phyloP scores from a whole-genome alignment of 2,329 filamentous ascomycete species.

The Talaromyces amestolkiae region DNA sequence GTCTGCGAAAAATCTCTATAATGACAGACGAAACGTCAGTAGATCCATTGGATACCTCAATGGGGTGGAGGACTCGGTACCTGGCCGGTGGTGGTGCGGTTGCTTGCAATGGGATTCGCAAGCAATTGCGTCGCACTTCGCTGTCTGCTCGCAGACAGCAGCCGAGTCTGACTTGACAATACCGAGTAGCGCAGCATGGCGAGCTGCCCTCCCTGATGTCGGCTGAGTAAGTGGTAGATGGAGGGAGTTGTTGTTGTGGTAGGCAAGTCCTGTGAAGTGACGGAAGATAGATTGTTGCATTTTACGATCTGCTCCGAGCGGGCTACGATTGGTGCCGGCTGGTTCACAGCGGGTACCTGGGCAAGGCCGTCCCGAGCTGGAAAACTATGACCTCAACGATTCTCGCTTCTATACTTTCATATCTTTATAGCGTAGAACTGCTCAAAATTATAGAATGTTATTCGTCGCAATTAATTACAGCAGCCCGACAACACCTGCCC shows the following conservation, averaged over 20 bases:
- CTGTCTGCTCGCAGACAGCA: slow-evolving; percentile 40
- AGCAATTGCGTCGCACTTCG: slow-evolving; percentile 45
- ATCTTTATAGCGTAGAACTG: neutral
- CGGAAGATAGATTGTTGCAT: slow-evolving; percentile 26
- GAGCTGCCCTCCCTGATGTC: slow-evolving; percentile 43
- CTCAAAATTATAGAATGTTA: neutral
- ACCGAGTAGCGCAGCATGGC: slow-evolving; percentile 58
- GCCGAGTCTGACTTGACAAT: slow-evolving; percentile 46
- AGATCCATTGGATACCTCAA: slow-evolving; percentile 31
- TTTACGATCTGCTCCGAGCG: slow-evolving; percentile 42
- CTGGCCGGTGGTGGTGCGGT: slow-evolving; percentile 39
- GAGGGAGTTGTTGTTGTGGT: slow-evolving; percentile 8
- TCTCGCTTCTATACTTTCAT: too few species aligned
- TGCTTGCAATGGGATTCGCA: slow-evolving; percentile 36
- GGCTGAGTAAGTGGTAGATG: slow-evolving; percentile 24
- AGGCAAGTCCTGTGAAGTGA: slow-evolving; percentile 3
- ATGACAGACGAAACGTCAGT: slow-evolving; percentile 27
- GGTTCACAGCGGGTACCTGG: slow-evolving; percentile 9
- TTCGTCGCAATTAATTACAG: slow-evolving; percentile 3
- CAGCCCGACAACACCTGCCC: neutral
- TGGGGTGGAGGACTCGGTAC: slow-evolving; percentile 30
- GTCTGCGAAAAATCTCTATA: slow-evolving; percentile 53
- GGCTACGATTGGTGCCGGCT: slow-evolving; percentile 10
- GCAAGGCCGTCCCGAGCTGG: neutral
- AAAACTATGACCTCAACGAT: slow-evolving; percentile 8